These are phyloP conservation scores for Ascochyta viciae-villosae DNA, from an alignment of 2,329 filamentous ascomycete genomes.

Conservation along the genomic window DNA sequence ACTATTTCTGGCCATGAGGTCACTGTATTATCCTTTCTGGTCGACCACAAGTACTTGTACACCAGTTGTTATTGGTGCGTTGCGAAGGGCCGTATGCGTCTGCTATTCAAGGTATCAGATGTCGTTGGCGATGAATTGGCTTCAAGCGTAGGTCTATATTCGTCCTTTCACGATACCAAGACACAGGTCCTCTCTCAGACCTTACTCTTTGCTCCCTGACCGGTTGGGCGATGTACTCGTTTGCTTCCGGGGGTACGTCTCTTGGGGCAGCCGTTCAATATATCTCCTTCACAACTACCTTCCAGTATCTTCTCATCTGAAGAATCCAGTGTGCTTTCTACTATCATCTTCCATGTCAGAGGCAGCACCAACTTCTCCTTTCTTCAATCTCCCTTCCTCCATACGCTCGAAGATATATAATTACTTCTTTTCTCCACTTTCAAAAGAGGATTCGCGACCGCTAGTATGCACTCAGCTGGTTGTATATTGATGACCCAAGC, in stretches of 20 bases:
- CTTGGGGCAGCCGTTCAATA: no score
- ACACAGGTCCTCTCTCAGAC: neutral
- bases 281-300: no score
- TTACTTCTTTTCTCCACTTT: conserved; percentile 37
- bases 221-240: no score
- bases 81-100: conserved; percentile 1
- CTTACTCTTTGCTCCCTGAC: no score
- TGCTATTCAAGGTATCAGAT: conserved; percentile 10
- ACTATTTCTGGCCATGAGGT: conserved; percentile 13
- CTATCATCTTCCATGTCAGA: neutral
- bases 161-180: neutral
- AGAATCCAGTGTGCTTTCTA: neutral
- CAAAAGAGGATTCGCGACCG: conserved; percentile 43
- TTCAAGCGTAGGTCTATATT: neutral
- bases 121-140: neutral
- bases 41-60: neutral
- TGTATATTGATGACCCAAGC: conserved; percentile 38
- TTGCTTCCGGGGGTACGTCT: no score
- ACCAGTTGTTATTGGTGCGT: conserved; percentile 2
- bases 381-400: conserved; percentile 1
- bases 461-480: conserved; percentile 45
- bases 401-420: conserved; percentile 26
- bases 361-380: neutral
- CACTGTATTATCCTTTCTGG: neutral
- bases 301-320: neutral